Base-by-base conservation (phyloP, 805 yeast genomes). In the Metschnikowia kofuensis region DNA sequence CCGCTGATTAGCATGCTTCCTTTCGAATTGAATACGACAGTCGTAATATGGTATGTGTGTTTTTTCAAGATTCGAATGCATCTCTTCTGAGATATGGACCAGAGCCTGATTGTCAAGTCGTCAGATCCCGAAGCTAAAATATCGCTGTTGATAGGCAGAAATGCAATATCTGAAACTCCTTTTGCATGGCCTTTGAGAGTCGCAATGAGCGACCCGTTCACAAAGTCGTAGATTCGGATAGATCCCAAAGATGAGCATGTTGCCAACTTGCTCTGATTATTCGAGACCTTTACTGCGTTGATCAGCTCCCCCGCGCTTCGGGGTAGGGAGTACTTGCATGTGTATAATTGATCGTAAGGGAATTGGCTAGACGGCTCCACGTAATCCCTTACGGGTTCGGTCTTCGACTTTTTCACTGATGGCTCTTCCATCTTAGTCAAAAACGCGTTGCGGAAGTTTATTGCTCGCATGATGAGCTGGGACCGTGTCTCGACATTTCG, bases 71-170 rank as follows among this genome's bases (percentile, higher is more conserved):
- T 65, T 44, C 74, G 69, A 28, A 81, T 61, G 48, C 82, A 74
- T 51, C 77, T 76, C 6, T 79, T 82, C 42, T 72, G 72, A 26
- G 62, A 56, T 3, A 84, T 64, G 45, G 83, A 78, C 87, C 95
- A 89, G 2, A 94, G 68, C 36, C 90, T 74, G 7, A 90, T 76
- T 0, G 95, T 83, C 52, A 82, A 73, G 65, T 92, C 99, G 63
- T 92, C 97, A 0, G 96, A 85, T 1, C 86, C 94, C 0, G 96
- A 80, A 1, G 96, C 97, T 7, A 92, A 51, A 43, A 85, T 80
- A 44, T 74, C 70, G 11, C 86, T 77, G 62, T 87, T 84, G 37
- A 70, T 63, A 2, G 92, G 91, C 1, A 91, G 80, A 82, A 90
- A 92, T 35, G 80, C 78, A 0, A 94, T 57, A 51, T 85, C 90